Base-by-base conservation (phyloP, 2,329 filamentous ascomycete species). In the Ophiobolus disseminans region DNA sequence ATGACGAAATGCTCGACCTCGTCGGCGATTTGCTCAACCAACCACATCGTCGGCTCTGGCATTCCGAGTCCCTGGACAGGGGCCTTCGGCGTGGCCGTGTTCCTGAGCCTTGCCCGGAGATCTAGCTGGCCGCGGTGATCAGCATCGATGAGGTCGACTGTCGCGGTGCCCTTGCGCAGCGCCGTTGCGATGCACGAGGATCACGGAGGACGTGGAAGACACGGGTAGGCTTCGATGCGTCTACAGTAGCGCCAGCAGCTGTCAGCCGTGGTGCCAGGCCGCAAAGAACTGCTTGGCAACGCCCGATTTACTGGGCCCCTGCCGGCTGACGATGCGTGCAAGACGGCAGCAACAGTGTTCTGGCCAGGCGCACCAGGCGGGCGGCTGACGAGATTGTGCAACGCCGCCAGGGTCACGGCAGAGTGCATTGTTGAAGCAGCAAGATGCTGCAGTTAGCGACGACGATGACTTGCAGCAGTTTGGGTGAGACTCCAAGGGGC, bases 31-130 rank as follows among this genome's bases (percentile, higher is more conserved):
- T 49, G 51, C 47, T 55, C 49, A 46, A 46, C 49, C 55, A 63
- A 57, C 58, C 62, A 63, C 53, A 47, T 51, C 32, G 48, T 39
- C 49, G 58, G 58, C 60, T 42, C 48, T 42, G 17, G 21, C 31
- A 32, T 58, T 55, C 66, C 64, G 61, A 55, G 46, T 57, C 50
- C 55, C 56, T 61, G 66, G 64, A 54, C 45, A 55, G 61, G 63
- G 48, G 45, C 35, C 44, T 50, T 66, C 62, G 60, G 63, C 52
- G 58, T 59, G 42, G 50, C 65, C 62, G 61, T 55, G 60, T 67
- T 58, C 61, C 63, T 68, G 61, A 62, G 54, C 45, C n/a, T n/a
- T n/a, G 46, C 40, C 45, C 50, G 51, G 53, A 57, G 56, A 55
- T 47, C 10, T n/a, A 52, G 38, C 20, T 36, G 45, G 54, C 37